phyloP scores from a whole-genome alignment of 352 stramenopile genomes.

The Pythium myriotylum region DNA sequence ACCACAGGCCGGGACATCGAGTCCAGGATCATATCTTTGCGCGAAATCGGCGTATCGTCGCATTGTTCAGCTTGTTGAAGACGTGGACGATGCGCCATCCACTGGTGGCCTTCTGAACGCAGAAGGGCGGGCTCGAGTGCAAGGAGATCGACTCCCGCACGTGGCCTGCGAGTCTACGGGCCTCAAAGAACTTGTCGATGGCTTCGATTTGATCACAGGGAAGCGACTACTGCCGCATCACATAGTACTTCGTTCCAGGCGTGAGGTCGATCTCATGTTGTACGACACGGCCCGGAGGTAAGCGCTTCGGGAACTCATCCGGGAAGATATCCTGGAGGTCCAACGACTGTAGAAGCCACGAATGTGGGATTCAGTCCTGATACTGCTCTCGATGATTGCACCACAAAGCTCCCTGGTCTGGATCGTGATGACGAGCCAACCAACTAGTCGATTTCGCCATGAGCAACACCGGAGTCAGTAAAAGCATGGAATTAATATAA shows the following conservation, averaged over 20 bases:
- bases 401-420: no score
- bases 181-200: conserved; percentile 28
- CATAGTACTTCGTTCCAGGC: conserved; percentile 11
- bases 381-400: no score
- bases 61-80: conserved; percentile 7
- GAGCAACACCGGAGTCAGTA: no score
- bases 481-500: no score
- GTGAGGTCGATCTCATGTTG: conserved; percentile 29
- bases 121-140: conserved; percentile 24
- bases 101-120: conserved; percentile 8
- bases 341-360: no score
- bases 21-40: conserved; percentile 15
- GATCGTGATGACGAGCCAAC: no score
- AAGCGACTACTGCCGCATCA: conserved; percentile 22
- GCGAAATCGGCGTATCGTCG: conserved; percentile 8
- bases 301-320: conserved; percentile 2
- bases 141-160: conserved; percentile 19
- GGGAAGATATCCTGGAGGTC: conserved; percentile 10
- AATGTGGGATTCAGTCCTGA: no score
- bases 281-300: conserved; percentile 14
- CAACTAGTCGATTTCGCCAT: no score
- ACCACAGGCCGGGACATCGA: not conserved
- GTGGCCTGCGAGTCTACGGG: not conserved
- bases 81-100: conserved; percentile 12
- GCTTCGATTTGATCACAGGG: conserved; percentile 18